Conservation (phyloP, 257 asterid species). For the Solanum sejunctum region DNA sequence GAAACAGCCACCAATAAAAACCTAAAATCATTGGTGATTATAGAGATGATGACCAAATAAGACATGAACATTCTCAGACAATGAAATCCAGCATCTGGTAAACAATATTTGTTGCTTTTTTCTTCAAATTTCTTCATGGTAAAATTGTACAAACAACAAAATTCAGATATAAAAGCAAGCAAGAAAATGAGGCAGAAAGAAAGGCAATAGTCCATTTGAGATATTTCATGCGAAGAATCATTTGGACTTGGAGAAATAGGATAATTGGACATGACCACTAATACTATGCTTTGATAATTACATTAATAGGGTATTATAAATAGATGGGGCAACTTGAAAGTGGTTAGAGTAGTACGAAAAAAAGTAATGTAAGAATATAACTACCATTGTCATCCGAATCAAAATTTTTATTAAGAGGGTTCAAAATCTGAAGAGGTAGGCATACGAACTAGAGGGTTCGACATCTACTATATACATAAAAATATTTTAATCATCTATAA, state of each 20-base stretch:
- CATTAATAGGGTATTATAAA: not conserved
- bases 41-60: conserved; percentile 3
- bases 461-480: no score
- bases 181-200: conserved; percentile 6
- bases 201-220: not conserved
- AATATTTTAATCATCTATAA: no score
- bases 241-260: not conserved
- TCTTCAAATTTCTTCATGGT: not conserved
- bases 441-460: no score
- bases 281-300: not conserved
- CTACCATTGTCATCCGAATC: not conserved
- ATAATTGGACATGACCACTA: not conserved
- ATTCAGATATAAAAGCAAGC: conserved; percentile 9
- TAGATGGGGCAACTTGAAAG: not conserved
- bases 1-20: conserved; percentile 17
- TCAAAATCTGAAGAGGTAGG: no score
- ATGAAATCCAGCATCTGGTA: conserved; percentile 1
- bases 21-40: conserved; percentile 5
- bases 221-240: not conserved
- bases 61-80: conserved; percentile 14
- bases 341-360: not conserved
- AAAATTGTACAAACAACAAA: conserved; percentile 1
- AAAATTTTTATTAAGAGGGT: no score
- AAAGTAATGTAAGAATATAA: not conserved
- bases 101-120: not conserved